A percentile compares a stretch with the other conserved stretches of the same genome.
Evolutionary conservation across 2,329 filamentous ascomycete species (phyloP).

Genomic region (Grosmannia clavigera): DNA sequence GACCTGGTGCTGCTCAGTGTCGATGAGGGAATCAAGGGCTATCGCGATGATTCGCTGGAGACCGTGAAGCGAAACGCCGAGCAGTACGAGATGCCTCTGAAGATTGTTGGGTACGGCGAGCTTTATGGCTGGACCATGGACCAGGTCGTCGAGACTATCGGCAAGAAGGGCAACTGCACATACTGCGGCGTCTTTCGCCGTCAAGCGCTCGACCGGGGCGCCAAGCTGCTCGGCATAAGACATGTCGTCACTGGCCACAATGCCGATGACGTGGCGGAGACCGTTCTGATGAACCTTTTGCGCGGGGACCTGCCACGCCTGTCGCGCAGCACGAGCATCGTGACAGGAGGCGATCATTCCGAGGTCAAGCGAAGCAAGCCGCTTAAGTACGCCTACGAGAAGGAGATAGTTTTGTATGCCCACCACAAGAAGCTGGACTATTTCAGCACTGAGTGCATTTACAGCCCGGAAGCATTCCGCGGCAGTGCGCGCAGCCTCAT

Average conservation of each 20-base stretch:
- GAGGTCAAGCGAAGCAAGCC: constrained; percentile 94
- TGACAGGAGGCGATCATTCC: constrained; percentile 64
- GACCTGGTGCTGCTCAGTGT: constrained; percentile 81
- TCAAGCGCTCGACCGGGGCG: constrained; percentile 86
- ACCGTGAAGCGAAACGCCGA: constrained; percentile 88
- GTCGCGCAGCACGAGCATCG: constrained; percentile 78
- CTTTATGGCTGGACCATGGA: constrained; percentile 99
- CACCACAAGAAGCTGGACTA: constrained; percentile 96
- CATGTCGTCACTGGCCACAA: constrained; percentile 98
- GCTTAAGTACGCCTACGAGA: constrained; percentile 96
- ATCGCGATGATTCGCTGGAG: constrained; percentile 89
- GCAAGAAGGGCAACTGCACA: constrained; percentile 97
- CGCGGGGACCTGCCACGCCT: constrained; percentile 80
- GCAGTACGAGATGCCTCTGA: constrained; percentile 84
- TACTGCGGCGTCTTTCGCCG: constrained; percentile 95
- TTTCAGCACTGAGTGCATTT: constrained; percentile 97
- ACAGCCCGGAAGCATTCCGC: constrained; percentile 92
- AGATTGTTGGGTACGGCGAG: constrained; percentile 86
- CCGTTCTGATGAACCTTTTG: constrained; percentile 92
- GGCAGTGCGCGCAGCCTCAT: constrained; percentile 85
- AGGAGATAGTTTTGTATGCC: constrained; percentile 96
- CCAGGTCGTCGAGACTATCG: constrained; percentile 88
- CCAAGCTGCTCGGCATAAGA: constrained; percentile 72
- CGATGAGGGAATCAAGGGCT: constrained; percentile 95
- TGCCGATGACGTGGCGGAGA: constrained; percentile 93